These are phyloP conservation scores for Mycena pura DNA, from an alignment of 768 basidiomycete genomes.

Conservation along the genomic window DNA sequence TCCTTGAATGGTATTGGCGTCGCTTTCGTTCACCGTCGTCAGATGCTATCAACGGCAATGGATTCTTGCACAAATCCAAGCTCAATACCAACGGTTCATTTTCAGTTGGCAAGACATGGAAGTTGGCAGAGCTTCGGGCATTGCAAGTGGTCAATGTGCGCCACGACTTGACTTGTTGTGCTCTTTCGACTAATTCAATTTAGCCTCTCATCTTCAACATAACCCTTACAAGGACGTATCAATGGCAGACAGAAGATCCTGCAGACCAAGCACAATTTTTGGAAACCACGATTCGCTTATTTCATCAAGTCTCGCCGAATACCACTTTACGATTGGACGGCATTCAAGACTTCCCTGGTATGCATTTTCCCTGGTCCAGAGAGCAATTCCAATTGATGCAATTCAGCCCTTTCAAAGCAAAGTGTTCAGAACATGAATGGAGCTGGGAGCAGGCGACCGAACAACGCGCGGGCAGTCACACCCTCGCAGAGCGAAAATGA, in stretches of 20 bases:
- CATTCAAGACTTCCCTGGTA: slow-evolving; percentile 48
- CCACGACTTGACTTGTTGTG: slow-evolving; percentile 28
- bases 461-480: slow-evolving; percentile 29
- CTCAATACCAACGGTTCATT: slow-evolving; percentile 93
- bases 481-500: slow-evolving; percentile 34
- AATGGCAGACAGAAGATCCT: slow-evolving; percentile 83
- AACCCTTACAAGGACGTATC: slow-evolving; percentile 88
- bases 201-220: slow-evolving; percentile 77
- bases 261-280: slow-evolving; percentile 80
- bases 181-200: neutral
- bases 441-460: slow-evolving; percentile 20
- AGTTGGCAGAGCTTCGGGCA: slow-evolving; percentile 77
- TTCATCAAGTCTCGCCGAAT: slow-evolving; percentile 53
- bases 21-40: slow-evolving; percentile 11
- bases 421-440: slow-evolving; percentile 31
- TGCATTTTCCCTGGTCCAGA: slow-evolving; percentile 21
- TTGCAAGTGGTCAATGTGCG: slow-evolving; percentile 80
- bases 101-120: slow-evolving; percentile 98
- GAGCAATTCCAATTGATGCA: neutral
- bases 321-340: slow-evolving; percentile 65
- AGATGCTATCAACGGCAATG: slow-evolving; percentile 69
- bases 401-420: slow-evolving; percentile 22
- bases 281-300: slow-evolving; percentile 66
- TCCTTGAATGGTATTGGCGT: neutral
- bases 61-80: slow-evolving; percentile 95